These are phyloP conservation scores for Xylaria cubensis DNA, from an alignment of 495 filamentous ascomycete genomes.

Conservation along the genomic window DNA sequence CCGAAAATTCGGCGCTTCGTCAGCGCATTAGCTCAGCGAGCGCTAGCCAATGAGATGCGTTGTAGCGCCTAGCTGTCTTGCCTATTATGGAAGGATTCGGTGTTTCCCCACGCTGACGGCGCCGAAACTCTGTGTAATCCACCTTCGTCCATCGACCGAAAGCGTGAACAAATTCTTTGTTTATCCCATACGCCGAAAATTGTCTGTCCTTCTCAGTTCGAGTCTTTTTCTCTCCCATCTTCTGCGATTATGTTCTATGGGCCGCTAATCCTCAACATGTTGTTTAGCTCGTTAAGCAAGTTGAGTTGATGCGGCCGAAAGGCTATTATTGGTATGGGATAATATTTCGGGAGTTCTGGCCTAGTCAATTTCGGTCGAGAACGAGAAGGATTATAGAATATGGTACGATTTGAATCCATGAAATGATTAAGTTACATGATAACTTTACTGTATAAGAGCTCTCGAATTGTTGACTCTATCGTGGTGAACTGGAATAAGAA, in stretches of 20 bases:
- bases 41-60: not conserved
- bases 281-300: not conserved
- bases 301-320: not conserved
- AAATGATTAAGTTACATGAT: not conserved
- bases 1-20: not conserved
- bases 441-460: not conserved
- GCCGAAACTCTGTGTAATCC: not conserved
- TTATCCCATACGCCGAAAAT: not conserved
- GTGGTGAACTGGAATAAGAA: no score
- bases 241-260: not conserved
- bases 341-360: not conserved
- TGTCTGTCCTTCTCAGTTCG: not conserved
- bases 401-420: not conserved
- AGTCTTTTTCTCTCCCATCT: not conserved
- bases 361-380: not conserved
- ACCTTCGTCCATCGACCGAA: no score
- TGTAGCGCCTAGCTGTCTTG: not conserved
- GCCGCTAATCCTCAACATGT: not conserved
- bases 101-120: not conserved
- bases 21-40: not conserved
- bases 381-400: not conserved
- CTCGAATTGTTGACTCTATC: not conserved
- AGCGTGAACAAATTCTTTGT: no score
- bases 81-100: constrained; percentile 1
- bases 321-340: not conserved